phyloP scores from a whole-genome alignment of 805 yeast species.

The Schwanniomyces pseudopolymorphus region DNA sequence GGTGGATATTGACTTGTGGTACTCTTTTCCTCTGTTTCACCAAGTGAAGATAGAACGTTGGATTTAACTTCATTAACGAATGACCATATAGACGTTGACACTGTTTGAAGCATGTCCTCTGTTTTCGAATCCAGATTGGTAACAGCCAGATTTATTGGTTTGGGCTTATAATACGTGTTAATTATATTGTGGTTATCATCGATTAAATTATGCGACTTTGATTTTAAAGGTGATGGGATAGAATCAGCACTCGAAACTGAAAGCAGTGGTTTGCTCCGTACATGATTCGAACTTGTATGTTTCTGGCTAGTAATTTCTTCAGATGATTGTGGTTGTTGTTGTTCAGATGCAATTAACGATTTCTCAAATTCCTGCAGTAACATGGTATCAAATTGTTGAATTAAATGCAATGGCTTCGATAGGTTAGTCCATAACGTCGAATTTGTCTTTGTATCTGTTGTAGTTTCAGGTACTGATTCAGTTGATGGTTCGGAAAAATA shows the following conservation, averaged over 20 bases:
- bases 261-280: conserved; percentile 23
- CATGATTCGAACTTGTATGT: neutral
- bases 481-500: neutral
- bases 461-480: neutral
- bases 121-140: neutral
- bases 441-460: conserved; percentile 5
- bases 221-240: conserved; percentile 24
- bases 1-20: neutral
- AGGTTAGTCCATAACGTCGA: conserved; percentile 33
- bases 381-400: conserved; percentile 68
- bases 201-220: conserved; percentile 13
- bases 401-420: conserved; percentile 56
- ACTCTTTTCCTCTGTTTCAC: conserved; percentile 9
- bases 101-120: conserved; percentile 42
- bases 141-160: neutral
- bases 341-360: conserved; percentile 15
- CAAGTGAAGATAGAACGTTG: conserved; percentile 30
- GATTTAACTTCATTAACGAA: conserved; percentile 42
- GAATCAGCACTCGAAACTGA: conserved; percentile 22
- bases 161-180: neutral
- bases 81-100: conserved; percentile 42
- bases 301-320: neutral
- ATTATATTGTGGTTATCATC: conserved; percentile 3
- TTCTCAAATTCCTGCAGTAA: conserved; percentile 67
- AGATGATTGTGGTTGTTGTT: neutral